These are phyloP conservation scores for Tetrapisispora fleetii DNA, from an alignment of 805 yeast genomes.

Conservation along the genomic window DNA sequence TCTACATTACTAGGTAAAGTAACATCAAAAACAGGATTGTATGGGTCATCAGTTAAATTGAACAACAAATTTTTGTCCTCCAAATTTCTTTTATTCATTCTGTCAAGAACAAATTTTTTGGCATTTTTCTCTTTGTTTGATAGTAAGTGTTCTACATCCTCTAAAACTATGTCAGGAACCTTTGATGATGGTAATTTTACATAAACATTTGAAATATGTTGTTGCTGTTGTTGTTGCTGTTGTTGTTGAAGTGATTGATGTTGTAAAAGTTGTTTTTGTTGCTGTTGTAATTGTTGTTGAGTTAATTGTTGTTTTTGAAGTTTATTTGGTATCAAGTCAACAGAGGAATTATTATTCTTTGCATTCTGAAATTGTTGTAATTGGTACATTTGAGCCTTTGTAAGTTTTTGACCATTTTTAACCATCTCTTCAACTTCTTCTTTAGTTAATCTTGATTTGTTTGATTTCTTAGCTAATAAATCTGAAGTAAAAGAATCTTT, in stretches of 20 bases:
- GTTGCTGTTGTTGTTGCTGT: slow-evolving; percentile 15
- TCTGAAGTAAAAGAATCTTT: slow-evolving; percentile 15
- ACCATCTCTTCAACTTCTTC: slow-evolving; percentile 14
- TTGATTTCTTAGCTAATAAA: slow-evolving; percentile 13
- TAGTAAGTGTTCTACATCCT: slow-evolving; percentile 67
- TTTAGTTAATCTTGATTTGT: slow-evolving; percentile 10
- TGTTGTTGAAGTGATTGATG: slow-evolving; percentile 13
- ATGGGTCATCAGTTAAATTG: slow-evolving; percentile 79
- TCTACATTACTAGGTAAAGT: slow-evolving; percentile 46
- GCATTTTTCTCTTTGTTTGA: slow-evolving; percentile 69
- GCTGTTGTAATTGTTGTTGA: slow-evolving; percentile 10
- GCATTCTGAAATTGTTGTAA: slow-evolving; percentile 15
- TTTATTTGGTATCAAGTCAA: slow-evolving; percentile 1
- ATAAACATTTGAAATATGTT: slow-evolving; percentile 50
- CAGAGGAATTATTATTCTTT: slow-evolving; percentile 4
- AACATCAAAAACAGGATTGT: slow-evolving; percentile 69
- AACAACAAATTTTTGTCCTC: slow-evolving; percentile 65
- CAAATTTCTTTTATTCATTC: slow-evolving; percentile 58
- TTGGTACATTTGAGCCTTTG: slow-evolving; percentile 18
- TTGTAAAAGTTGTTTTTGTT: slow-evolving; percentile 12
- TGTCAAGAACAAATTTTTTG: slow-evolving; percentile 75
- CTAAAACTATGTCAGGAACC: slow-evolving; percentile 85
- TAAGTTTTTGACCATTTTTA: slow-evolving; percentile 16
- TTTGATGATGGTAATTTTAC: slow-evolving; percentile 82
- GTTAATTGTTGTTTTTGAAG: slow-evolving; percentile 4